Evolutionary conservation across 1,284 basidiomycete species (phyloP), one percentile per base, ranked within the genome.

Genomic region (Apiotrichum gamsii): DNA sequence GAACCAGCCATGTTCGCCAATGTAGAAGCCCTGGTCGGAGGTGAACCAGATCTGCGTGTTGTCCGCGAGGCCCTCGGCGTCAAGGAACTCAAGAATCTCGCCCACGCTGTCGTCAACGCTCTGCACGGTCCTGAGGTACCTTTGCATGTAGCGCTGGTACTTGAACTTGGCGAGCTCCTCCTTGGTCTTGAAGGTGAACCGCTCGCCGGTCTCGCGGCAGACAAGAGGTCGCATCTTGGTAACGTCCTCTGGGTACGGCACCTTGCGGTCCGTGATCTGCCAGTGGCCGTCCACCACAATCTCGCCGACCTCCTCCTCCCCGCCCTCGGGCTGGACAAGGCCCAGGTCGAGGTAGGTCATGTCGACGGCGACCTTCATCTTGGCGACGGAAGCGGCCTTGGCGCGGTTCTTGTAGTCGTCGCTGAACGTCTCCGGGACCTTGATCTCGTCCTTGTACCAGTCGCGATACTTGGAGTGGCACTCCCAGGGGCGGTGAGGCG

Each of bases 1-100:
- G 45, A 61, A 61, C 59, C 57, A 61, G 19, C 57, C 57, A 42
- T 61, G 57, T 33, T 61, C 59, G 29, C 58, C 57, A 11, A 60
- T 45, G 46, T 57, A 58, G 45, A 60, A 60, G 8, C 54, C 54
- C 45, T 58, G 54, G 40, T 48, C 50, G 11, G 54, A 58, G 8
- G 56, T 58, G 29, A 56, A 58, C 8, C 56, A 40, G 21, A 58
- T 46, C 51, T 57, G 48, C 1, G 57, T 59, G 36, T 57, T 57
- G 11, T 54, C 52, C 8, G 43, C 18, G 3, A 59, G 43, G 5
- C 52, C 55, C 31, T 48, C 33, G 19, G 36, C 19, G 16, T 57
- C 57, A 20, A 59, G 47, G 37, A 44, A 51, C 39, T 59, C 54
- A 15, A 59, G 55, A 8, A 59, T 33, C 5, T 55, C 45, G 14